Conservation (phyloP, 352 stramenopile species). For the Globisporangium sylvaticum region DNA sequence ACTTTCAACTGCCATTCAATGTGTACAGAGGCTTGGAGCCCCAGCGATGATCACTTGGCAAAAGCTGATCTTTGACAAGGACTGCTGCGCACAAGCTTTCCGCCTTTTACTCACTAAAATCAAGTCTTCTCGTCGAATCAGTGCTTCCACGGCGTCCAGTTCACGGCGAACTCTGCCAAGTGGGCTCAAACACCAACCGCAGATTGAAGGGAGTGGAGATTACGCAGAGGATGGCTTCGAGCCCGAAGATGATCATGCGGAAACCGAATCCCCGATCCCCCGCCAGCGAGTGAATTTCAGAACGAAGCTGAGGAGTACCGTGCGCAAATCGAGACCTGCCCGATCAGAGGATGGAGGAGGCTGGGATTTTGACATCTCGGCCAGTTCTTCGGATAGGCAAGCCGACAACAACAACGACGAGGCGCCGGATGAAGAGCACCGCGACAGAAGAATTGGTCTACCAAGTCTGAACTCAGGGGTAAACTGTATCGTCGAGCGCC, state of each 20-base stretch:
- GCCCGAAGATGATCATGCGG: conserved; percentile 1
- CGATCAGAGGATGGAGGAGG: conserved; percentile 4
- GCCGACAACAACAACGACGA: conserved; percentile 16
- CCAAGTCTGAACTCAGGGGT: background rate
- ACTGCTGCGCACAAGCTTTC: conserved; percentile 58
- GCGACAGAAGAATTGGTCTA: background rate
- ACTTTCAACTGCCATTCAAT: background rate
- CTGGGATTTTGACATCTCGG: conserved; percentile 38
- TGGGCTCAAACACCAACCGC: conserved; percentile 4
- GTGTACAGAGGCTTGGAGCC: conserved; percentile 39
- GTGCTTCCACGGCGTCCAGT: conserved; percentile 1
- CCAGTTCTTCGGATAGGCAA: conserved; percentile 4
- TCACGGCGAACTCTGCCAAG: background rate
- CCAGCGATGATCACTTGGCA: conserved; percentile 58
- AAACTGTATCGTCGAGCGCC: conserved; percentile 29
- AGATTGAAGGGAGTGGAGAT: conserved; percentile 16
- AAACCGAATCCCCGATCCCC: background rate
- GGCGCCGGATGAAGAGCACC: background rate
- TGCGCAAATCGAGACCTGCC: conserved; percentile 1
- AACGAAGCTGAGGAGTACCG: conserved; percentile 1
- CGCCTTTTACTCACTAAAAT: conserved; percentile 54
- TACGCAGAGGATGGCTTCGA: conserved; percentile 9
- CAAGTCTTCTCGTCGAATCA: conserved; percentile 37
- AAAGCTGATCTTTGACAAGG: conserved; percentile 59
- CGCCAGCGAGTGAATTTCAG: background rate